Conservation (phyloP, 495 filamentous ascomycete genomes). For the Terfezia claveryi region DNA sequence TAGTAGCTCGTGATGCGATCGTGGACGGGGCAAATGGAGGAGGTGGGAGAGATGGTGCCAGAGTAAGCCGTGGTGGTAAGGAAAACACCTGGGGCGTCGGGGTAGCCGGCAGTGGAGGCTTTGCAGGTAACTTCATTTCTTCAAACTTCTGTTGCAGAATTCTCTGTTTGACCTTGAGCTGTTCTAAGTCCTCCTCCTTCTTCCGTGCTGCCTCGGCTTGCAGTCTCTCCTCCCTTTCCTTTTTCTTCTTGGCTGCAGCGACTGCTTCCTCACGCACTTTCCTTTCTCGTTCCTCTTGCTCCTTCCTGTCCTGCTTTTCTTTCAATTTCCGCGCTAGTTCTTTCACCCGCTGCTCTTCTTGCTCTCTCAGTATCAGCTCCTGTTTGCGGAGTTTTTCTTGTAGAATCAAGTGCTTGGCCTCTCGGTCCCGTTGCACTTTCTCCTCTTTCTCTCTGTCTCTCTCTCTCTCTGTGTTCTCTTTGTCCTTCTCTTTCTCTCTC, state of each 20-base stretch:
- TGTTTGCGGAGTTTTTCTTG: conserved; percentile 8
- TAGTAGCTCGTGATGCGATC: conserved; percentile 9
- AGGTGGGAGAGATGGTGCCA: not conserved
- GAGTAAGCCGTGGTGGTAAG: conserved; percentile 7
- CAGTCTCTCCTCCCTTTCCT: conserved; percentile 12
- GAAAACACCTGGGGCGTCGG: conserved; percentile 17
- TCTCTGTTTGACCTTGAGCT: conserved; percentile 31
- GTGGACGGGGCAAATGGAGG: conserved; percentile 3
- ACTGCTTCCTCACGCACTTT: conserved; percentile 10
- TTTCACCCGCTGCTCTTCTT: conserved; percentile 6
- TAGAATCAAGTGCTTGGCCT: not conserved
- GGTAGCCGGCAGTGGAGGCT: conserved; percentile 11
- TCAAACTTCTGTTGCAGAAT: conserved; percentile 26
- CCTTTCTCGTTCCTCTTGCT: conserved; percentile 11
- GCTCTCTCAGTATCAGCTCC: conserved; percentile 9
- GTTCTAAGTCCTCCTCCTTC: conserved; percentile 14
- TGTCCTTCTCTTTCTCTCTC: too few relatives aligned
- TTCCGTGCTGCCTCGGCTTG: conserved; percentile 14
- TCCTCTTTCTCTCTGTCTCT: too few relatives aligned
- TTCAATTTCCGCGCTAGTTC: conserved; percentile 7
- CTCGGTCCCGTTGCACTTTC: not conserved
- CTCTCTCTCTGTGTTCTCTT: too few relatives aligned
- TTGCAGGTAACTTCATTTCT: conserved; percentile 15
- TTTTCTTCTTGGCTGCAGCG: conserved; percentile 13
- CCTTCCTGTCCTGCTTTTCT: conserved; percentile 12